Conservation (phyloP, 371 early-diverging fungal species). For the Phascolomyces articulosus region DNA sequence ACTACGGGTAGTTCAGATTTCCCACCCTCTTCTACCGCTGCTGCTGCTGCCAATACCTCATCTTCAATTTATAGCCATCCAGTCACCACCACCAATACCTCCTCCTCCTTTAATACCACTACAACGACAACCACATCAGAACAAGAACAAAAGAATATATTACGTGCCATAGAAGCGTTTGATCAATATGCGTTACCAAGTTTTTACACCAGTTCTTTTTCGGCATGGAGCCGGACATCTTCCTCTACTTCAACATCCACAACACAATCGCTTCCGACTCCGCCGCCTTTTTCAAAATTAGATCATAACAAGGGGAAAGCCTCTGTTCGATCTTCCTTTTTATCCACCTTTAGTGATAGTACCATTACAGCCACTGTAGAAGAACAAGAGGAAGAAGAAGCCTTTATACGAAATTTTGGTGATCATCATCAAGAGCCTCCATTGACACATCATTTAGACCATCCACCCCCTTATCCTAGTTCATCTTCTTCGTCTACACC, state of each 20-base stretch:
- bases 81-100: neutral
- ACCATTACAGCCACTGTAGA: constrained; percentile 1
- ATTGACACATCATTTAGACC: neutral
- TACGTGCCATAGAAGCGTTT: constrained; percentile 30
- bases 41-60: neutral
- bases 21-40: neutral
- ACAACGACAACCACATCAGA: neutral
- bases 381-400: constrained; percentile 10
- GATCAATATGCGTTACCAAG: constrained; percentile 28
- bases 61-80: neutral
- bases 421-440: neutral
- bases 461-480: neutral
- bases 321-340: constrained; percentile 17
- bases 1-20: constrained; percentile 4
- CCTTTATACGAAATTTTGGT: neutral
- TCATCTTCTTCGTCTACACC: neutral
- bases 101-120: neutral
- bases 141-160: constrained; percentile 17
- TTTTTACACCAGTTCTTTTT: constrained; percentile 6
- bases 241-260: neutral
- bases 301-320: constrained; percentile 1
- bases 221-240: constrained; percentile 13
- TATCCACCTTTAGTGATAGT: constrained; percentile 13
- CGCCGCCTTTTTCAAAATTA: constrained; percentile 19
- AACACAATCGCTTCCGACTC: constrained; percentile 3